Conservation (phyloP, 805 yeast genomes). For the Diddensiella caesifluorescens region DNA sequence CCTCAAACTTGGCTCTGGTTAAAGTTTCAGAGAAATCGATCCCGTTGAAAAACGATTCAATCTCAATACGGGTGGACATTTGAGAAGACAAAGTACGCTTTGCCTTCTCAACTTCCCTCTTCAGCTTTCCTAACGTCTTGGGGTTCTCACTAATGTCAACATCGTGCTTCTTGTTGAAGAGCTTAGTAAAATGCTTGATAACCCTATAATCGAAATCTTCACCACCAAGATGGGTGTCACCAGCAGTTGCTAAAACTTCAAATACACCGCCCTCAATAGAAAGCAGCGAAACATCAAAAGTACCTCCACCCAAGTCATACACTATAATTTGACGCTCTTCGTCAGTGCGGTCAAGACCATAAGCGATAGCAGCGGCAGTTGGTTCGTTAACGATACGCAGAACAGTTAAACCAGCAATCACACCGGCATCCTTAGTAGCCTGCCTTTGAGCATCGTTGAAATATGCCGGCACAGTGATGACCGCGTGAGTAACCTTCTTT, state of each 20-base stretch:
- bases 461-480: conserved; percentile 89
- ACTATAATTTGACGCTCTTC: conserved; percentile 87
- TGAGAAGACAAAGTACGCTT: conserved; percentile 94
- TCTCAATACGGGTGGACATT: conserved; percentile 93
- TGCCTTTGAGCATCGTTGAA: conserved; percentile 93
- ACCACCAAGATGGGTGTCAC: conserved; percentile 98
- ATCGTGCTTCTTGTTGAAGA: conserved; percentile 85
- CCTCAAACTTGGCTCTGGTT: conserved; percentile 97
- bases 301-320: conserved; percentile 97
- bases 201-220: conserved; percentile 91
- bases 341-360: conserved; percentile 67
- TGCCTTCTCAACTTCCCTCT: conserved; percentile 98
- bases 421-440: conserved; percentile 91
- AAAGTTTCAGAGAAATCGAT: conserved; percentile 91
- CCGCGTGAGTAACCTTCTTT: conserved; percentile 78
- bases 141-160: conserved; percentile 77
- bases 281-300: conserved; percentile 85
- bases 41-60: conserved; percentile 92
- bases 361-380: conserved; percentile 96
- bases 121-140: conserved; percentile 86
- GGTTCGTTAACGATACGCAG: conserved; percentile 90
- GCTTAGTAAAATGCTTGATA: conserved; percentile 77
- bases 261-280: conserved; percentile 89
- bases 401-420: conserved; percentile 83
- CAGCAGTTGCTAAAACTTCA: conserved; percentile 89